phyloP scores from a whole-genome alignment of 164 flowering plant species.

The Sextonia rubra region DNA sequence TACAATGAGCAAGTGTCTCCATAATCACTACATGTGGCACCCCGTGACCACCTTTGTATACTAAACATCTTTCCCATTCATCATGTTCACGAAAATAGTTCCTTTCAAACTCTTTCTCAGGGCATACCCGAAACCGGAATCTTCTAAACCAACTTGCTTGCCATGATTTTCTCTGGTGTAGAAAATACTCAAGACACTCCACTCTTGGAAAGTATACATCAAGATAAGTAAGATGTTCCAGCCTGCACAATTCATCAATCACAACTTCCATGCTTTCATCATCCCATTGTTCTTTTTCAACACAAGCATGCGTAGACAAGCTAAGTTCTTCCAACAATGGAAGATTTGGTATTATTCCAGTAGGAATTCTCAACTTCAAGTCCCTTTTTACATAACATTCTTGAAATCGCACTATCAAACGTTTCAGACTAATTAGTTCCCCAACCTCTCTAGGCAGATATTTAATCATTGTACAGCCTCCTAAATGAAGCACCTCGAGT shows the following conservation, averaged over 20 bases:
- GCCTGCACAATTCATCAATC: no score
- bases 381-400: background rate
- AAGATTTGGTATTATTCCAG: background rate
- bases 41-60: background rate
- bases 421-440: background rate
- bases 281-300: conserved; percentile 14
- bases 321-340: conserved; percentile 3
- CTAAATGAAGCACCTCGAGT: conserved; percentile 6
- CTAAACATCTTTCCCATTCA: background rate
- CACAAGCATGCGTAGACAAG: conserved; percentile 11
- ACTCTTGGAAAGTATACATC: no score
- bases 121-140: conserved; percentile 7
- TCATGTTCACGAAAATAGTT: conserved; percentile 1
- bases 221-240: no score
- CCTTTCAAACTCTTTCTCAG: no score
- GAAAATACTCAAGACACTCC: conserved; percentile 2
- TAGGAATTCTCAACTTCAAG: background rate
- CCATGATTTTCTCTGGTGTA: background rate
- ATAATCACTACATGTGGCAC: background rate
- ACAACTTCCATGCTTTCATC: no score
- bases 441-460: background rate
- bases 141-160: background rate
- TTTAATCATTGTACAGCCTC: background rate
- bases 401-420: background rate
- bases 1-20: background rate